These are phyloP conservation scores for Scutellaria barbata DNA, from an alignment of 257 asterid genomes.

Conservation along the genomic window DNA sequence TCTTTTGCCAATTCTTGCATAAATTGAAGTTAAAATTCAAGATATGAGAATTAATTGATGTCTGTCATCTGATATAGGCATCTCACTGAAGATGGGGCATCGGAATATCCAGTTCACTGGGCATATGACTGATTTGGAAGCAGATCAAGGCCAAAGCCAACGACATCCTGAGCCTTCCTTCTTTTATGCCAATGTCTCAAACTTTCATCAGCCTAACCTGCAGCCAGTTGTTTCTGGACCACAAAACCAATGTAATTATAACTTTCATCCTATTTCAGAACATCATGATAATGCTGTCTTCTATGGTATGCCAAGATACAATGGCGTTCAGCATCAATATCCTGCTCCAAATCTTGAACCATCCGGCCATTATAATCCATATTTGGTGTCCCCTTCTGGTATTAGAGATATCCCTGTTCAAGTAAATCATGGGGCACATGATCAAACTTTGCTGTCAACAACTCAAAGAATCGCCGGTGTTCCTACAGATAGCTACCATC, in stretches of 20 bases:
- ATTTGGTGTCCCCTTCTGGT: conserved; percentile 58
- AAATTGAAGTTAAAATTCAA: not conserved
- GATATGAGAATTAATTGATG: not conserved
- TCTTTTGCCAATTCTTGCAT: no score
- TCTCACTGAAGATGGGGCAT: conserved; percentile 67
- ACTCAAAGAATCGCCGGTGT: conserved; percentile 34
- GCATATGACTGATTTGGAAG: conserved; percentile 58
- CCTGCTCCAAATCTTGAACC: conserved; percentile 42
- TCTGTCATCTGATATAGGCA: conserved; percentile 46
- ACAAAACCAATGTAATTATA: conserved; percentile 44
- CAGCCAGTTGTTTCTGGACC: conserved; percentile 51
- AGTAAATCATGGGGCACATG: conserved; percentile 54
- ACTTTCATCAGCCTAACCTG: conserved; percentile 55
- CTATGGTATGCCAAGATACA: conserved; percentile 56
- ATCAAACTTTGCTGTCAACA: conserved; percentile 43
- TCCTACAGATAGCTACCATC: conserved; percentile 44
- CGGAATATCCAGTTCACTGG: conserved; percentile 54
- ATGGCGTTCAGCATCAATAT: conserved; percentile 40
- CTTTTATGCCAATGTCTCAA: conserved; percentile 53
- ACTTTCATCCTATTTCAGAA: conserved; percentile 55
- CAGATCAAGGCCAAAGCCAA: conserved; percentile 62
- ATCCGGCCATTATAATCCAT: conserved; percentile 59
- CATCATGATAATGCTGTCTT: conserved; percentile 55
- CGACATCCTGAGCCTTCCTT: conserved; percentile 64
- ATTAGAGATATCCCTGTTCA: conserved; percentile 59